Evolutionary conservation across 2,329 filamentous ascomycete genomes (phyloP).

Genomic region (Metarhizium humberi): DNA sequence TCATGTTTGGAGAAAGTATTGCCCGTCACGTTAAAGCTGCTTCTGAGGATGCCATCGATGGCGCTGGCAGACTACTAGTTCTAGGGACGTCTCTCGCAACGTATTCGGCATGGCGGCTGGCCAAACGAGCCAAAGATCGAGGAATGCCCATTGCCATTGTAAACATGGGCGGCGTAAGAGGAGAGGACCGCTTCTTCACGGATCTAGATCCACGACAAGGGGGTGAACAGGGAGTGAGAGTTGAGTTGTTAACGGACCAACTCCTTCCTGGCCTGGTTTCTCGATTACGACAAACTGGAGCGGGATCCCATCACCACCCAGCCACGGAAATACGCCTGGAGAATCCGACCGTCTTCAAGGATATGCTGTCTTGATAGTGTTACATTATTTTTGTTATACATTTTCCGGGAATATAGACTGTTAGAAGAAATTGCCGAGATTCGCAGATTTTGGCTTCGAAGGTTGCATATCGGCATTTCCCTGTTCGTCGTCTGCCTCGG

Average conservation of each 20-base stretch:
- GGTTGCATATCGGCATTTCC: slow-evolving; percentile 11
- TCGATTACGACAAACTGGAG: slow-evolving; percentile 28
- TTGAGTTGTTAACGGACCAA: slow-evolving; percentile 48
- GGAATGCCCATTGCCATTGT: slow-evolving; percentile 81
- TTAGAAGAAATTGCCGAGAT: slow-evolving; percentile 43
- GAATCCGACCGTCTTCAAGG: slow-evolving; percentile 36
- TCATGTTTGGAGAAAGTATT: slow-evolving; percentile 96
- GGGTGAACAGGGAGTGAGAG: slow-evolving; percentile 44
- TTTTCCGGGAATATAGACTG: slow-evolving; percentile 8
- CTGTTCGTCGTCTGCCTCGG: slow-evolving; percentile 6
- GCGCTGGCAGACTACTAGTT: slow-evolving; percentile 64
- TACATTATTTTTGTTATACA: slow-evolving; percentile 8
- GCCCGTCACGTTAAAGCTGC: slow-evolving; percentile 56
- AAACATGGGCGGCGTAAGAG: slow-evolving; percentile 77
- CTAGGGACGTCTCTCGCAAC: slow-evolving; percentile 88
- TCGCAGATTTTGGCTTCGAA: slow-evolving; percentile 17
- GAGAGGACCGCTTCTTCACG: slow-evolving; percentile 64
- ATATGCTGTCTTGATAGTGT: slow-evolving; percentile 46
- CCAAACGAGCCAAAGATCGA: slow-evolving; percentile 70
- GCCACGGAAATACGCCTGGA: not conserved
- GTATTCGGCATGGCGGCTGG: slow-evolving; percentile 88
- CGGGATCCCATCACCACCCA: not conserved
- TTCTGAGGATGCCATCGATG: slow-evolving; percentile 73
- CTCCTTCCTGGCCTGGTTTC: slow-evolving; percentile 49
- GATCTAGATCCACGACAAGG: slow-evolving; percentile 41